Conservation (phyloP, 225 moss, liverwort and hornwort genomes). For the Bryum argenteum region DNA sequence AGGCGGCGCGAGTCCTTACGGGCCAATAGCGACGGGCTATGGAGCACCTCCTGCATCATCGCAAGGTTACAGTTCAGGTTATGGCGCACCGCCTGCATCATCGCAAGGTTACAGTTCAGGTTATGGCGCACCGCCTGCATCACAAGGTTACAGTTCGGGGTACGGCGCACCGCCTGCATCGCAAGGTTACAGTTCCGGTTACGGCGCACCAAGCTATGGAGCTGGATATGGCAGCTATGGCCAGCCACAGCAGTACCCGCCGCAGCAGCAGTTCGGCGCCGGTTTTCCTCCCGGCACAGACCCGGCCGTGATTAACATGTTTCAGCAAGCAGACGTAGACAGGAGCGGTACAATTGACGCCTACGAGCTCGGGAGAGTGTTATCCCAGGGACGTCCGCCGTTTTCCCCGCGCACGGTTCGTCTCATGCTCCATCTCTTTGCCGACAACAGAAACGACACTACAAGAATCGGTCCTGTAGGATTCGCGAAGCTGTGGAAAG, state of each 20-base stretch:
- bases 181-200: conserved; percentile 15
- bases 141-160: conserved; percentile 18
- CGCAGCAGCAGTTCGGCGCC: neutral
- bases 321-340: conserved; percentile 40
- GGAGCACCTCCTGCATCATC: conserved; percentile 16
- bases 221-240: conserved; percentile 38
- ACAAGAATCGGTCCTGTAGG: conserved; percentile 57
- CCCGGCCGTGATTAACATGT: conserved; percentile 31
- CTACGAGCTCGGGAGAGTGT: conserved; percentile 39
- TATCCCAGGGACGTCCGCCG: conserved; percentile 44
- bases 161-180: conserved; percentile 31
- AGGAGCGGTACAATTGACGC: conserved; percentile 45
- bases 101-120: conserved; percentile 29
- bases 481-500: conserved; percentile 73
- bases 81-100: conserved; percentile 19
- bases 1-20: conserved; percentile 29
- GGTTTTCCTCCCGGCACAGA: conserved; percentile 44
- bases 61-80: conserved; percentile 22
- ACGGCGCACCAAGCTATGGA: conserved; percentile 13
- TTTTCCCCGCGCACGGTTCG: conserved; percentile 69
- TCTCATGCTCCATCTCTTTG: conserved; percentile 74
- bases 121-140: conserved; percentile 25
- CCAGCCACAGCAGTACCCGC: conserved; percentile 41
- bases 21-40: conserved; percentile 14
- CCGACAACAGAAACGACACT: conserved; percentile 40